Percentiles rank a stretch among this genome's conserved stretches.
Evolutionary conservation across 208 protist genomes (phyloP).

Genomic region (Acanthamoeba healyi): DNA sequence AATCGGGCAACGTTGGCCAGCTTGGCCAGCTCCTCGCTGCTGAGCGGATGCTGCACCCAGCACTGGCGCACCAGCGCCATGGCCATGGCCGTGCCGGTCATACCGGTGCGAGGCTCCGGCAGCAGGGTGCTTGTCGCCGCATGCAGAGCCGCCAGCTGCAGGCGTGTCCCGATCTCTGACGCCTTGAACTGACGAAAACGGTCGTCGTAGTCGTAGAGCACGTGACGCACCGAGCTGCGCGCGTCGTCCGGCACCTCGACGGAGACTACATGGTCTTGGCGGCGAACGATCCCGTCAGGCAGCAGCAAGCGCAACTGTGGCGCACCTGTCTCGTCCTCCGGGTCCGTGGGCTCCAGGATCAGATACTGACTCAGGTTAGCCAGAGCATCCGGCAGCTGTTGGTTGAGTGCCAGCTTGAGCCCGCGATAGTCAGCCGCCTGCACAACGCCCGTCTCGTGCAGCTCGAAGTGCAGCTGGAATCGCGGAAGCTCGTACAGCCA

Average conservation of each 20-base stretch:
- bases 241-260: not conserved
- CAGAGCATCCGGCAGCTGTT: not conserved
- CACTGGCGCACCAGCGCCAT: not conserved
- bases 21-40: not conserved
- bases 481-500: not conserved
- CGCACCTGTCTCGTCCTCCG: not conserved
- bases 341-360: not conserved
- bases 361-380: not conserved
- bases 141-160: not conserved
- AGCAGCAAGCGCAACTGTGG: not conserved
- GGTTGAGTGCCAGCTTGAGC: not conserved
- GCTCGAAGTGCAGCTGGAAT: not conserved
- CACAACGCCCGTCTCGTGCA: not conserved
- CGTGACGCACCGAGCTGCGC: not conserved
- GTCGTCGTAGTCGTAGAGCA: not conserved
- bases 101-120: not conserved
- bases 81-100: not conserved
- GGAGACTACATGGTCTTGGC: not conserved
- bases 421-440: not conserved
- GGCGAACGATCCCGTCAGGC: not conserved
- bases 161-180: not conserved
- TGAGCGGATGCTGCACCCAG: not conserved
- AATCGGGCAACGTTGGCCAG: not conserved
- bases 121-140: not conserved
- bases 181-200: not conserved